Evolutionary conservation across 2,329 filamentous ascomycete species (phyloP), one percentile per base, ranked within the genome.

Genomic region (Apiospora saccharicola): DNA sequence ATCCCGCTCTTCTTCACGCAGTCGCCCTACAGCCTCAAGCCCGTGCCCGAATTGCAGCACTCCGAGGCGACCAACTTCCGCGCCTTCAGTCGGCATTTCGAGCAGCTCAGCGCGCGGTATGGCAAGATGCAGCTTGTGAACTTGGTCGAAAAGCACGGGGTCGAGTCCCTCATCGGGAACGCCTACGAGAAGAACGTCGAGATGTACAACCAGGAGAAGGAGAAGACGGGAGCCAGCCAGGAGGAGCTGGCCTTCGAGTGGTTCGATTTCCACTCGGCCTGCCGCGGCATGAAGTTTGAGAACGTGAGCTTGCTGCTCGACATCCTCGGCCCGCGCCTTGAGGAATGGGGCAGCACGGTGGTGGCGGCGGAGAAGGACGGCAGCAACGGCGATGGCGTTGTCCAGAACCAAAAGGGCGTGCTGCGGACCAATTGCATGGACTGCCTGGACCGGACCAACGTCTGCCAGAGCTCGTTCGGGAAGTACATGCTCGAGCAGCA

Each of bases 361-460:
- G 84, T 87, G 70, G 77, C 82, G 16, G 82, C 85, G 24, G 87
- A 86, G 2, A 79, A 82, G 43, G 51, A 14, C 0, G 53, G 19
- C 53, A 30, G 5, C 30, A 16, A 37, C 24, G 19, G 5, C 19
- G 10, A 14, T n/a, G 7, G 24, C 10, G 72, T 88, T 19, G 76
- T 82, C 22, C 76, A 79, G 5, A 84, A 80, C 67, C 95, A 98
- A 80, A 86, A 85, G 37, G 95, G 95, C 1, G 90, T 97, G 8
- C 81, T 98, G n/a, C 89, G 96, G 71, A 98, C 95, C 1, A 99
- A 99, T 79, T 99, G 96, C 82, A 98, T 99, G 96, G 96, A 99
- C 79, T 99, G 96, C 77, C 85, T 99, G 13, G 96, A 99, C 80
- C 90, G 96, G 30, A 99, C 96, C 1, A 98, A 98, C 76, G 95